phyloP scores from a whole-genome alignment of 2,329 filamentous ascomycete species.

The Cephalotrichum gorgonifer region DNA sequence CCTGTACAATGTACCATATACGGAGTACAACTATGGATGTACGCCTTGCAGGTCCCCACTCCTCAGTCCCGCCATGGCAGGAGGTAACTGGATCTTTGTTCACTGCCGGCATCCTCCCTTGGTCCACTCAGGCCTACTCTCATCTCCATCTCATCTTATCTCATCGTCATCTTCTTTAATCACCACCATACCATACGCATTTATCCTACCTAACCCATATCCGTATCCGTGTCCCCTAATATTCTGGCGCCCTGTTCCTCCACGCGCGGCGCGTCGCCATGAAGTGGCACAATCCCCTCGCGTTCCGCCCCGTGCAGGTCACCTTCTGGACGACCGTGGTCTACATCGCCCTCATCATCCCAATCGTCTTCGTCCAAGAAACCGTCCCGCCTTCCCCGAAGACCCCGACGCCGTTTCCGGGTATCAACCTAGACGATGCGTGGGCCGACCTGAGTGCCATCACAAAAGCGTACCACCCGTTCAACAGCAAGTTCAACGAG shows the following conservation, averaged over 20 bases:
- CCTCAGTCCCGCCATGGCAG: too few species aligned
- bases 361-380: constrained; percentile 64
- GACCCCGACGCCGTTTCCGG: constrained; percentile 40
- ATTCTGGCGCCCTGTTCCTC: background rate
- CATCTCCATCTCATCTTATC: background rate
- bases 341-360: constrained; percentile 69
- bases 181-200: background rate
- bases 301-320: constrained; percentile 72
- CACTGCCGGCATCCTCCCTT: too few species aligned
- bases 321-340: constrained; percentile 66
- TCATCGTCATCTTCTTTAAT: background rate
- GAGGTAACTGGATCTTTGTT: too few species aligned
- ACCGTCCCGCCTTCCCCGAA: constrained; percentile 50
- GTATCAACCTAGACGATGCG: constrained; percentile 73
- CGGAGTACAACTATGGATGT: too few species aligned
- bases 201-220: background rate
- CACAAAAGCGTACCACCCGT: constrained; percentile 71
- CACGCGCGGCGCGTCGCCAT: constrained; percentile 6
- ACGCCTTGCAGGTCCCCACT: background rate
- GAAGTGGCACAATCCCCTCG: constrained; percentile 43
- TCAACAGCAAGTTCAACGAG: constrained; percentile 79
- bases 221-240: background rate
- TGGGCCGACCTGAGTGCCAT: constrained; percentile 76
- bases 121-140: background rate
- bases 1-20: too few species aligned